Base-by-base conservation (phyloP, 495 filamentous ascomycete species). In the Polyplosphaeria fusca region DNA sequence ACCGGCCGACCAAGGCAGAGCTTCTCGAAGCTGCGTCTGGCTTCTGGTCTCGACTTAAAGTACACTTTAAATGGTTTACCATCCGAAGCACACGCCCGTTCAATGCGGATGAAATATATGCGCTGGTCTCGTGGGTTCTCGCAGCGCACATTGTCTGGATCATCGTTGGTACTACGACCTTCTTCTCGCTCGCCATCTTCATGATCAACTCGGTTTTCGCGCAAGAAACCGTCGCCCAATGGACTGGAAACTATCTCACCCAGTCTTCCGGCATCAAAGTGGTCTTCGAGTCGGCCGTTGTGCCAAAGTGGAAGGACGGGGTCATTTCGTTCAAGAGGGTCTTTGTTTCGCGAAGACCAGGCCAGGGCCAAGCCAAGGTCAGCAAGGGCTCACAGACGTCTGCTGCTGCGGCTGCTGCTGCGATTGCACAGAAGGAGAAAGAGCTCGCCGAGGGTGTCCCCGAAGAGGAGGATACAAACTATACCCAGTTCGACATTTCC, bases 301-400 rank as follows among this genome's bases (percentile, higher is more conserved):
- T 97, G 13, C 93, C 93, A 11, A 89, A 86, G 65, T 98, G 93
- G 93, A 85, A 81, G 60, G 85, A 89, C 65, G 91, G 91, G 11
- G 91, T 95, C 20, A 98, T 98, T 56, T 89, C 89, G 0, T 95
- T 98, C 74, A 87, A 89, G 65, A 96, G 96, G 67, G 93, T 98
- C 7, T 97, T 97, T 66, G 87, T 97, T 2, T 97, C 93, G 5
- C 78, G 91, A 49, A 76, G 93, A 51, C 94, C 94, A 11, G 93
- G 93, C 1, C 87, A 94, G 65, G 68, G 70, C 7, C 64, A 71
- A 41, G 78, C 83, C 0, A 80, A 89, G 67, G 94, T 98, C 35
- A 92, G 84, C 71, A 97, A 98, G 74, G 93, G 93, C 2, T 96
- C 93, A 9, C 83, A 90, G 14, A 83, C 81, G 0, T 90, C 91